A percentile compares a stretch with the other conserved stretches of the same genome.
phyloP scores from a whole-genome alignment of 495 filamentous ascomycete species.

The Daldinia concentrica region DNA sequence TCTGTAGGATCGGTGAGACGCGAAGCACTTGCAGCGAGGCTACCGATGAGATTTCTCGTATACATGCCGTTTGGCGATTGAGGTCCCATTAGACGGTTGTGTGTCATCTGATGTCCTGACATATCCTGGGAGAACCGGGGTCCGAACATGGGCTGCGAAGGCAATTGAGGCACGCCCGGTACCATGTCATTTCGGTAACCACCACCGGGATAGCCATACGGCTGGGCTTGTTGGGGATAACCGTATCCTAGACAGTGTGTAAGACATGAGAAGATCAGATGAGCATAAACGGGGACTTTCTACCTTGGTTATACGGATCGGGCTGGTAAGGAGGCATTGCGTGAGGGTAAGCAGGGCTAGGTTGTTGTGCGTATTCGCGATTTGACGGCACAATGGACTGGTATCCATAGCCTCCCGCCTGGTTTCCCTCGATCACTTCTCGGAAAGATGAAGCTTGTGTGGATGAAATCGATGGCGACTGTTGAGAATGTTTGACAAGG shows the following conservation, averaged over 20 bases:
- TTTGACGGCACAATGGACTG: slow-evolving; percentile 49
- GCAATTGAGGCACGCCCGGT: slow-evolving; percentile 43
- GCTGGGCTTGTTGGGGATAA: slow-evolving; percentile 44
- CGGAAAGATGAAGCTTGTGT: slow-evolving; percentile 82
- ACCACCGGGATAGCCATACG: slow-evolving; percentile 45
- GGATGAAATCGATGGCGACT: slow-evolving; percentile 87
- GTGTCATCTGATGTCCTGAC: slow-evolving; percentile 45
- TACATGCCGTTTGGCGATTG: slow-evolving; percentile 81
- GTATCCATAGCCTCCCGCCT: slow-evolving; percentile 43
- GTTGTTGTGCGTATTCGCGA: slow-evolving; percentile 52
- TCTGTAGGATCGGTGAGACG: slow-evolving; percentile 82
- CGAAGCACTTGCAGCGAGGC: slow-evolving; percentile 89
- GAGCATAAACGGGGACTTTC: slow-evolving; percentile 38
- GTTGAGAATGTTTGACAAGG: slow-evolving; percentile 86
- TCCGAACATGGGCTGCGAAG: slow-evolving; percentile 48
- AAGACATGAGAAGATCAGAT: slow-evolving; percentile 17
- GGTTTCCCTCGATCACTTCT: slow-evolving; percentile 51
- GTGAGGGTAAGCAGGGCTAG: slow-evolving; percentile 47
- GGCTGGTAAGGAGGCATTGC: slow-evolving; percentile 51
- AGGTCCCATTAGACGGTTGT: slow-evolving; percentile 52
- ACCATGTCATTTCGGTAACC: slow-evolving; percentile 44
- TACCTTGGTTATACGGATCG: slow-evolving; percentile 52
- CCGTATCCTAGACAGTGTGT: slow-evolving; percentile 53
- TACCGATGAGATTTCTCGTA: slow-evolving; percentile 94
- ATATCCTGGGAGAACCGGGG: slow-evolving; percentile 48